Base-by-base conservation (phyloP, 2,329 filamentous ascomycete genomes). In the Fonsecaea monophora region DNA sequence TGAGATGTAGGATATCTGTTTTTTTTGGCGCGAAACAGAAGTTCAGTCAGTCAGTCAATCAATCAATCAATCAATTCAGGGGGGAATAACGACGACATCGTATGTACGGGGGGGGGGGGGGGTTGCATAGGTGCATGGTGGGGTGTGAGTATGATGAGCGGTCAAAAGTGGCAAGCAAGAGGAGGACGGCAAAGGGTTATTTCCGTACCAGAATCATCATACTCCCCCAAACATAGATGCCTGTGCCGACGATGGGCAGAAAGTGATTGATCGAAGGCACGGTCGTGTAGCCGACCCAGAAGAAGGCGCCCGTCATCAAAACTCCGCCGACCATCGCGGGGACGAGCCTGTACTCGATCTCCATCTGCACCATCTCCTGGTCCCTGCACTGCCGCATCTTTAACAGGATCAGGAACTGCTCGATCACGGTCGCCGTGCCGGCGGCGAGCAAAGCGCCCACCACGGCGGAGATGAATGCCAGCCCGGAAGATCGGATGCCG, bases 311-410 rank as follows among this genome's bases (percentile, higher is more conserved):
- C 2, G 42, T 48, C 42, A 48, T 48, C 42, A 48, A 48, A 48
- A 48, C n/a, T 21, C 42, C 42, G 21, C 42, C 42, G n/a, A 48
- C 42, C 7, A 48, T 18, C 2, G 42, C 42, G 2, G 42, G 42
- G n/a, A 48, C 42, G 21, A 48, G 42, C 10, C 42, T 18, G 42
- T 18, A 48, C n/a, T 48, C 42, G 42, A 48, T 48, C 42, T 48
- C 42, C 42, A 48, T 18, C 42, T 48, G 42, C 42, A 48, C 42
- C 42, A 21, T 48, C 42, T 48, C 42, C 42, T 48, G n/a, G n/a
- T 48, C 42, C n/a, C 21, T 18, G 42, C 42, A 48, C n/a, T 48
- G 42, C 42, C 42, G 42, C 42, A 21, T 6, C n/a, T 48, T 48
- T n/a, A 4, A 21, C n/a, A 48, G 42, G 42, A 48, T 21, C 42